Base-by-base conservation (phyloP, 345 rosid genomes). In the Salix dunnii region DNA sequence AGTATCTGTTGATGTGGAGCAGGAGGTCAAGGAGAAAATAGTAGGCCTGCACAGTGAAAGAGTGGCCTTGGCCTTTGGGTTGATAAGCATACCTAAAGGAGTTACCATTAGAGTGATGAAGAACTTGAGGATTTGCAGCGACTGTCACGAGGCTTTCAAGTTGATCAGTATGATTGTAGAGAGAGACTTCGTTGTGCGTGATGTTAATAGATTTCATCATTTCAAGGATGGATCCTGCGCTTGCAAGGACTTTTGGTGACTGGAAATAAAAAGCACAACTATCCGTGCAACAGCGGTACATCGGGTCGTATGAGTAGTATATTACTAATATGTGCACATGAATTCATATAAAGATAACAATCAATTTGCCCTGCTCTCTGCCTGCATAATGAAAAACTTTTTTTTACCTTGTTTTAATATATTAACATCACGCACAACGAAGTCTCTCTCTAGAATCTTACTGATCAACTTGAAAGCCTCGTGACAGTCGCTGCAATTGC, bases 61-160 rank as follows among this genome's bases (percentile, higher is more conserved):
- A 81, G 76, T 88, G 78, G 97, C 97, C 30, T 81, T 86, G 71
- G 95, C 87, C 12, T 90, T 80, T 77, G 93, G 87, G 53, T 71
- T 92, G 77, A 72, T 90, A 58, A 86, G 35, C 67, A 70, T 87
- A 69, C 87, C 90, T 14, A 72, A 76, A 70, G 89, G 87, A 60
- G 31, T 85, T 2, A 85, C 89, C 16, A 76, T 87, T 42, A 75
- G 90, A 83, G 84, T 89, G 40, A 89, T 89, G 87, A 89, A 92
- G 79, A 92, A 86, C 81, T 73, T 92, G 84, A 87, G 92, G 84
- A 92, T 91, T 90, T 92, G 97, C 75, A 58, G 85, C 43, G 91
- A 88, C 70, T 91, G 97, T 63, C 95, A 91, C 33, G 88, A 86
- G 20, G 92, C 90, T 67, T 92, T 90, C 86, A 90, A 90, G 85